Evolutionary conservation across 352 stramenopile species (phyloP), one percentile per base, ranked within the genome.

Genomic region (Thalassiosira sp.): DNA sequence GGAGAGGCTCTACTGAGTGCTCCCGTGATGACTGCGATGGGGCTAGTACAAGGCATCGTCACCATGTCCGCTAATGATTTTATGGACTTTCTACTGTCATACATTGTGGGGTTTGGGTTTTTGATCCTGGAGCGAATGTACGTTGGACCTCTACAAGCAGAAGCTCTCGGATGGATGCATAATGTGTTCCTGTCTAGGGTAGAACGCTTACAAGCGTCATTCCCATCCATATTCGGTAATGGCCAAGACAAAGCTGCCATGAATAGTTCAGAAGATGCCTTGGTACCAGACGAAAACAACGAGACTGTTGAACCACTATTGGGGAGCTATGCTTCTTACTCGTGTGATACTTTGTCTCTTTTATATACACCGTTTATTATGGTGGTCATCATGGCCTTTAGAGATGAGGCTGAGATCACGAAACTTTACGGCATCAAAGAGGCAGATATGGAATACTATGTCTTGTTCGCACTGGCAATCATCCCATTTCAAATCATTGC

Each of bases 371-470:
- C 95, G 3, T 94, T 98, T 45, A 76, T 98, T 43, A 98, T 98
- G 70, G 51, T 97, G 1, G 83, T 99, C 52, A 95, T 98, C 75
- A 98, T 98, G 89, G 85, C 93, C 31, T 99, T 98, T 71, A 92
- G 95, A 35, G 86, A 97, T 0, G 95, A 98, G 85, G 86, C 96
- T 1, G 89, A 93, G 72, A 93, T 99, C 25, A 95, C 95, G 3
- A 95, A 95, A 43, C 60, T 97, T 22, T 99, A 98, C 82, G 94
- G 94, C 59, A 99, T 99, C 78, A 95, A 96, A 60, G 94, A 97
- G 63, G 96, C 98, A 64, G 96, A 99, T 74, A 98, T 98, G 95
- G 91, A 98, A 76, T 98, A 97, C 63, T 98, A 98, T 82, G 72
- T 98, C 1, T 94, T 94, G 72, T 98, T 98, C 76, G 95, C 94